These are phyloP conservation scores for Eucalyptus pauciflora DNA, from an alignment of 345 rosid genomes.

Conservation along the genomic window DNA sequence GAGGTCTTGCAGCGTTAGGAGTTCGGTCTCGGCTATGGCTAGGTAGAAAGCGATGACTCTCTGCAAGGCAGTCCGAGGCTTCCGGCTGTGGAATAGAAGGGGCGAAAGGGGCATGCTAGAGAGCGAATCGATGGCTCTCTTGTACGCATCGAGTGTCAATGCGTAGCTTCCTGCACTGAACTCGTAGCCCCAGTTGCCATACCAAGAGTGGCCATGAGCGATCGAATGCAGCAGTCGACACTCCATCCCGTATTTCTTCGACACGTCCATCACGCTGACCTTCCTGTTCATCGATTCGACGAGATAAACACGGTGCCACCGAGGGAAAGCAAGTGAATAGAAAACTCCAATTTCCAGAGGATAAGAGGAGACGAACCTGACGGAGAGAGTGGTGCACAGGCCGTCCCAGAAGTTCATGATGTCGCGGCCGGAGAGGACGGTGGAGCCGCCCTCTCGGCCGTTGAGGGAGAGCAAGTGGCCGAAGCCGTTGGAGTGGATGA, in stretches of 20 bases:
- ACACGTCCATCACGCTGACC: slow-evolving; percentile 68
- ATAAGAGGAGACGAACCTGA: slow-evolving; percentile 18
- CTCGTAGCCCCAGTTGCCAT: slow-evolving; percentile 57
- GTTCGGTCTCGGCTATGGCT: slow-evolving; percentile 35
- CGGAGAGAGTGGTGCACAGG: slow-evolving; percentile 34
- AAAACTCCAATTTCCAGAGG: background rate
- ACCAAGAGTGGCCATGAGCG: slow-evolving; percentile 54
- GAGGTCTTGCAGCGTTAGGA: slow-evolving; percentile 42
- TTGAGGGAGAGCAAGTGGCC: slow-evolving; percentile 65
- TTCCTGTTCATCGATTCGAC: slow-evolving; percentile 11
- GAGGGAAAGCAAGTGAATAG: too few species aligned
- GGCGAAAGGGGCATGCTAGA: slow-evolving; percentile 29
- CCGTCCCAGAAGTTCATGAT: slow-evolving; percentile 79
- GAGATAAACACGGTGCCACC: background rate
- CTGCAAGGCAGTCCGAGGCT: slow-evolving; percentile 29
- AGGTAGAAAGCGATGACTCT: slow-evolving; percentile 32
- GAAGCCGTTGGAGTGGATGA: slow-evolving; percentile 65
- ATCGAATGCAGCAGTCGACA: slow-evolving; percentile 50
- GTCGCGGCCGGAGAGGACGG: slow-evolving; percentile 34
- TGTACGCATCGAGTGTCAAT: slow-evolving; percentile 37
- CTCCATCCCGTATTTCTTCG: slow-evolving; percentile 53
- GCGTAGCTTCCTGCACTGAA: slow-evolving; percentile 58
- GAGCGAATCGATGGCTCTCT: slow-evolving; percentile 25
- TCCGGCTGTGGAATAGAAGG: slow-evolving; percentile 29
- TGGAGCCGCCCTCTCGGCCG: slow-evolving; percentile 69